Evolutionary conservation across 2,329 filamentous ascomycete genomes (phyloP).

Genomic region (Ophiobolus disseminans): DNA sequence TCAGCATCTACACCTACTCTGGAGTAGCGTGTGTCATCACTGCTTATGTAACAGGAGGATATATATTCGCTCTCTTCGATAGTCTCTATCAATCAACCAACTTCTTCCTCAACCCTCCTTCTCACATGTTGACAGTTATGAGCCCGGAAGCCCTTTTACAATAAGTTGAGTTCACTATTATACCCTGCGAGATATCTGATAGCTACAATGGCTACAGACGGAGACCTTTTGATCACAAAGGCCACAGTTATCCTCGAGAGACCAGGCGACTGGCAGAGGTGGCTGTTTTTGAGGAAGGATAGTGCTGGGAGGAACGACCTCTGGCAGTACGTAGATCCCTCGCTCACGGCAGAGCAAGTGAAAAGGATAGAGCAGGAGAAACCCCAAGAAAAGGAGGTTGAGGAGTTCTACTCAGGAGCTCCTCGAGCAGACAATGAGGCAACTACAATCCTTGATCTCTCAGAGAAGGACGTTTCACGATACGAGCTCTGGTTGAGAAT

Average conservation of each 20-base stretch:
- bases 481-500: not conserved
- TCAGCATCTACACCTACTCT: no score
- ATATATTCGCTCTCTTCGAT: no score
- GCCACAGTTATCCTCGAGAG: slow-evolving; percentile 2
- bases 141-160: slow-evolving; percentile 1
- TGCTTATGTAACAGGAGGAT: no score
- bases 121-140: slow-evolving; percentile 15
- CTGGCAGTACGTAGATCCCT: slow-evolving; percentile 1
- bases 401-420: not conserved
- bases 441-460: slow-evolving; percentile 1
- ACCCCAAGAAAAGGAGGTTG: not conserved
- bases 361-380: not conserved
- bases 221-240: not conserved
- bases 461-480: not conserved
- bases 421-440: not conserved
- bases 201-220: not conserved
- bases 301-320: slow-evolving; percentile 4
- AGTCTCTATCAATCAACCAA: no score
- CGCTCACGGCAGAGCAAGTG: not conserved
- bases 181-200: not conserved
- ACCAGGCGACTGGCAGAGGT: slow-evolving; percentile 1
- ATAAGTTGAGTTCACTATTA: not conserved
- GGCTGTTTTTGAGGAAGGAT: slow-evolving; percentile 2
- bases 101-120: no score
- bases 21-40: no score